These are phyloP conservation scores for Daedaleopsis nitida DNA, from an alignment of 768 basidiomycete species.

Conservation along the genomic window DNA sequence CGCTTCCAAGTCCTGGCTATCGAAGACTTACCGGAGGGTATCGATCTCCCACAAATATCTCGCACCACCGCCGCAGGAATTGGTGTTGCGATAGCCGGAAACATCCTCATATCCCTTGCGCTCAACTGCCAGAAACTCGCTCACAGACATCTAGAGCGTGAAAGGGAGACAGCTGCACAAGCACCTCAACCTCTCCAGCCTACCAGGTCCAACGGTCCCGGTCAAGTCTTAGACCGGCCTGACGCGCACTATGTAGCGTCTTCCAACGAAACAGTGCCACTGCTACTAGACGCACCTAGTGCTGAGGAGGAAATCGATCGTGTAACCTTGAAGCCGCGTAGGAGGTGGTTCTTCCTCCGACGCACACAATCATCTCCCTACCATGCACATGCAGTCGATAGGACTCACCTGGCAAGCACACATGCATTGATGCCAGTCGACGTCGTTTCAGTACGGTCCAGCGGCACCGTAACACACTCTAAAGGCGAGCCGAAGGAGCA, in stretches of 20 bases:
- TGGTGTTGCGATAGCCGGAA: constrained; percentile 78
- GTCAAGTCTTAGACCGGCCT: not conserved
- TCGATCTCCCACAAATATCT: constrained; percentile 57
- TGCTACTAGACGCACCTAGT: constrained; percentile 11
- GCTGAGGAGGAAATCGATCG: not conserved
- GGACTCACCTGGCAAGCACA: constrained; percentile 17
- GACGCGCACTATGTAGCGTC: not conserved
- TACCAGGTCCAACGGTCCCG: constrained; percentile 4
- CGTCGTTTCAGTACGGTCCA: constrained; percentile 4
- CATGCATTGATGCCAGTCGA: constrained; percentile 25
- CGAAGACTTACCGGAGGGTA: constrained; percentile 20
- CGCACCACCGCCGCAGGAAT: constrained; percentile 74
- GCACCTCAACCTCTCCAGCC: constrained; percentile 4
- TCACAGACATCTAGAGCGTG: constrained; percentile 66
- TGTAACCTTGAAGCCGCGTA: not conserved
- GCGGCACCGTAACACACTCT: not conserved
- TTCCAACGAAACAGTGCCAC: constrained; percentile 4
- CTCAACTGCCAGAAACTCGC: constrained; percentile 94
- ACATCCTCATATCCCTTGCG: constrained; percentile 86
- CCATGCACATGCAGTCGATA: constrained; percentile 13
- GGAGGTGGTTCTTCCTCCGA: constrained; percentile 17
- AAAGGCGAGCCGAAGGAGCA: constrained; percentile 6
- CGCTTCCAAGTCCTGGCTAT: constrained; percentile 2
- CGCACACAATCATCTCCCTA: constrained; percentile 1
- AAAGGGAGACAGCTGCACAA: constrained; percentile 13